phyloP scores from a whole-genome alignment of 306 rosid genomes.

The Carpinus fangiana region DNA sequence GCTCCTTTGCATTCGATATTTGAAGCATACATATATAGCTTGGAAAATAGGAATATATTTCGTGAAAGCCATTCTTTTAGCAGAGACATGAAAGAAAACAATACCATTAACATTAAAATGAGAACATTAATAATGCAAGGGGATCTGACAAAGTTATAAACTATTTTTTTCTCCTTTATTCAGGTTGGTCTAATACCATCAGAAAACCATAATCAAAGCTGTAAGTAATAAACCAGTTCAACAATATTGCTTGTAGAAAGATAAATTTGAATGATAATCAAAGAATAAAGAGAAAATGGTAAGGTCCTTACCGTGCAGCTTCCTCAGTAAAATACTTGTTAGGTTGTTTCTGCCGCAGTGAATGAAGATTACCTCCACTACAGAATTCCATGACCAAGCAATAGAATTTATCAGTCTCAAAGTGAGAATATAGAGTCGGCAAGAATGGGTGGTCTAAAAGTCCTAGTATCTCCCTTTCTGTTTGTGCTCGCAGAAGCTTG shows the following conservation, averaged over 20 bases:
- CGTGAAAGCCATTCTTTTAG: not conserved
- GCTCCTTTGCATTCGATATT: not conserved
- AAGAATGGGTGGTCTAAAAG: constrained; percentile 93
- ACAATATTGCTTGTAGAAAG: not conserved
- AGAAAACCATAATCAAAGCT: too few relatives aligned
- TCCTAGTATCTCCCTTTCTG: constrained; percentile 90
- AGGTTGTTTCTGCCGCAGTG: constrained; percentile 92
- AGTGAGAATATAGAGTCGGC: constrained; percentile 82
- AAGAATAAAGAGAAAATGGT: not conserved
- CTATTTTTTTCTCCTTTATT: too few relatives aligned
- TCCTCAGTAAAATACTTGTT: constrained; percentile 80
- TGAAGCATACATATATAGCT: not conserved
- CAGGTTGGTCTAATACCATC: too few relatives aligned
- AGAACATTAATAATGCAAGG: too few relatives aligned
- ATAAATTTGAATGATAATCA: not conserved
- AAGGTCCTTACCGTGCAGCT: constrained; percentile 71
- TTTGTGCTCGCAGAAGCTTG: constrained; percentile 81
- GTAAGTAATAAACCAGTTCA: too few relatives aligned
- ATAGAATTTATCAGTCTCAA: constrained; percentile 79
- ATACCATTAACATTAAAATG: not conserved
- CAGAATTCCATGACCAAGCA: constrained; percentile 93
- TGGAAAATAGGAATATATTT: not conserved
- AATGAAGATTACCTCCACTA: constrained; percentile 88
- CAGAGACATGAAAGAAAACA: not conserved
- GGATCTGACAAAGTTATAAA: too few relatives aligned